Evolutionary conservation across 1,284 basidiomycete species (phyloP).

Genomic region (Omphalotus olearius): DNA sequence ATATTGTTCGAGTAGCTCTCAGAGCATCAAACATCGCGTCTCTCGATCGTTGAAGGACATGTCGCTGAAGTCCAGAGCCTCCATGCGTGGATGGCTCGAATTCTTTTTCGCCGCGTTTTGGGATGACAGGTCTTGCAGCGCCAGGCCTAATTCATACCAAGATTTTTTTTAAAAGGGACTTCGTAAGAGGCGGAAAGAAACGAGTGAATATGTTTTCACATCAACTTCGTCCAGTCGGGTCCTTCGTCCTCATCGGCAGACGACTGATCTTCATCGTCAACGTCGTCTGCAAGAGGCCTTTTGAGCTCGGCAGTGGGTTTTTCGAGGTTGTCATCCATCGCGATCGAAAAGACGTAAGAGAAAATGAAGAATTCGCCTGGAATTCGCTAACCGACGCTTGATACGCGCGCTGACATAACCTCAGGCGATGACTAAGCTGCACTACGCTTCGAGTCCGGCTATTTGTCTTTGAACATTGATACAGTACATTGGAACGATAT

Average conservation of each 20-base stretch:
- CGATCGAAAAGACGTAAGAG: no score
- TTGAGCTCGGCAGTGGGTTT: slow-evolving; percentile 16
- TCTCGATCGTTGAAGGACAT: slow-evolving; percentile 66
- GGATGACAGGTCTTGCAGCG: slow-evolving; percentile 55
- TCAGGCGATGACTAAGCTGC: no score
- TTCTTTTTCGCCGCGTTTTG: slow-evolving; percentile 93
- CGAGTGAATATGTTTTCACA: slow-evolving; percentile 18
- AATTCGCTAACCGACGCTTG: no score
- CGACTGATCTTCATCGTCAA: slow-evolving; percentile 35
- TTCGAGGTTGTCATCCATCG: slow-evolving; percentile 26
- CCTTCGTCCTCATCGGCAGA: slow-evolving; percentile 40
- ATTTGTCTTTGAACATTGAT: no score
- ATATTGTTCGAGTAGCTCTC: slow-evolving; percentile 66
- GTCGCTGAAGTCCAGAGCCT: slow-evolving; percentile 77
- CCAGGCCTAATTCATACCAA: slow-evolving; percentile 26
- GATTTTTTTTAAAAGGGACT: background rate
- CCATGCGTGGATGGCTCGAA: slow-evolving; percentile 82
- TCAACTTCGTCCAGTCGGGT: slow-evolving; percentile 44
- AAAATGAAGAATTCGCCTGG: no score
- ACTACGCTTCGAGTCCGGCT: no score
- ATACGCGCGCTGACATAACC: no score
- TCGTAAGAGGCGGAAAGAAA: background rate
- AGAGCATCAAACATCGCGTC: slow-evolving; percentile 85
- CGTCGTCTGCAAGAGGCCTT: slow-evolving; percentile 1
- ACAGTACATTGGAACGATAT: no score